Evolutionary conservation across 116 monocot species (phyloP), one percentile per base, ranked within the genome.

Genomic region (Iris pallida): DNA sequence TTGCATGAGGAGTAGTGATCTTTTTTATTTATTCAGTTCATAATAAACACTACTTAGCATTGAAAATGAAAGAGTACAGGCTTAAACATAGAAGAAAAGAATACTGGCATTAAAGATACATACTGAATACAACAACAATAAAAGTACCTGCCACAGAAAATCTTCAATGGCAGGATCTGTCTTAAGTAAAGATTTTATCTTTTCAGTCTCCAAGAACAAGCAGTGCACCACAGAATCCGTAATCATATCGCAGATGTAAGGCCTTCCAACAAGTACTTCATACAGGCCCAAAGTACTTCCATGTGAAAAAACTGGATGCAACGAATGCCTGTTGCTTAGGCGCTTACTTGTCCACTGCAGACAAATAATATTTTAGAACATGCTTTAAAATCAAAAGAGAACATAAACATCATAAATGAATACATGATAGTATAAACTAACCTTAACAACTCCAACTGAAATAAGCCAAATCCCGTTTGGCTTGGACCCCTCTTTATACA

Each of bases 121-220:
- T 30, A 30, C 30, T 30, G 3, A 30, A 3, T 30, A 30, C 30
- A 30, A 30, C 30, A 72, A 47, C 56, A 59, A 14, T 17, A 0
- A 67, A 51, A 7, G 14, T 87, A 96, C 98, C 98, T 93, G 85
- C 98, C 98, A 98, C 45, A 98, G 79, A 74, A 98, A 93, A 44
- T 78, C 82, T 73, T 98, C 98, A 68, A 93, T 59, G 49, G 42
- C 78, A 53, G 83, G 75, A 61, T 82, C 86, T 53, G 82, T 81
- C 55, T 55, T 57, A 14, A 86, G 63, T 43, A 93, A 67, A 16
- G 79, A 73, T 14, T 79, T 76, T 57, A 98, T 86, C 74, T 90
- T 98, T n/a, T 90, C 93, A 57, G 82, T 75, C 63, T 93, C 90
- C 61, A 98, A 78, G 55, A 90, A 98, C 84, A 93, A 98, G 65